Conservation (phyloP, 129 eudicot genomes). For the Pulicaria dysenterica region DNA sequence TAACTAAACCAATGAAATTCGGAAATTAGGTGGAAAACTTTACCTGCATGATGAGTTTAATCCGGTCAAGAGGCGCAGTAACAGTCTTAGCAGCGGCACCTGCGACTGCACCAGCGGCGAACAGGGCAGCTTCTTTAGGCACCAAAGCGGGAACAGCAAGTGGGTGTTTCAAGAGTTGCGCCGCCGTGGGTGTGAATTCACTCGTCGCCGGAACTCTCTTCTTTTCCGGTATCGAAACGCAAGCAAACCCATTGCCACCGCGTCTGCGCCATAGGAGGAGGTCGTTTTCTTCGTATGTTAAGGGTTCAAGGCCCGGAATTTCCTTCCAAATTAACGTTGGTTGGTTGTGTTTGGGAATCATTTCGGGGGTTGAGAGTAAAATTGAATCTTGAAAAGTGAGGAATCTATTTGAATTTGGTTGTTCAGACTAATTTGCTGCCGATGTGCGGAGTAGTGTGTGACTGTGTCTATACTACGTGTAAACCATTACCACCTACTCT, state of each 20-base stretch:
- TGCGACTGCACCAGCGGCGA: slow-evolving; percentile 91
- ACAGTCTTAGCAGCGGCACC: slow-evolving; percentile 88
- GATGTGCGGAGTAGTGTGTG: not conserved
- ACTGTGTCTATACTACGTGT: not conserved
- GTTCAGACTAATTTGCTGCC: not conserved
- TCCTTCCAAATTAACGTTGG: slow-evolving; percentile 36
- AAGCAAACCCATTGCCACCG: slow-evolving; percentile 48
- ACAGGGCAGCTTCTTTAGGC: slow-evolving; percentile 78
- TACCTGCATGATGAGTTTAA: slow-evolving; percentile 97
- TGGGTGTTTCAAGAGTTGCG: slow-evolving; percentile 72
- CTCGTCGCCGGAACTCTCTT: slow-evolving; percentile 33
- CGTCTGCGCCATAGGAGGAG: slow-evolving; percentile 15
- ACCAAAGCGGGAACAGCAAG: slow-evolving; percentile 67
- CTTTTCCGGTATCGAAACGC: slow-evolving; percentile 59
- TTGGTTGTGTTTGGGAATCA: slow-evolving; percentile 30
- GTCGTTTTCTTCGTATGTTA: slow-evolving; percentile 17
- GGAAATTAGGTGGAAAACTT: not conserved
- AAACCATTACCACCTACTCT: not conserved
- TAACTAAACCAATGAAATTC: not conserved
- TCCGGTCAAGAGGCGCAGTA: slow-evolving; percentile 93
- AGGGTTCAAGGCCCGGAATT: slow-evolving; percentile 51
- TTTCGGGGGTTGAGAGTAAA: slow-evolving; percentile 7
- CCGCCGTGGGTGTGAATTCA: slow-evolving; percentile 52
- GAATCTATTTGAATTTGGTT: slow-evolving; percentile 15
- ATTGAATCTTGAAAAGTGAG: not conserved